Evolutionary conservation across 2,329 filamentous ascomycete genomes (phyloP).

Genomic region (Sordariomycetes sp.): DNA sequence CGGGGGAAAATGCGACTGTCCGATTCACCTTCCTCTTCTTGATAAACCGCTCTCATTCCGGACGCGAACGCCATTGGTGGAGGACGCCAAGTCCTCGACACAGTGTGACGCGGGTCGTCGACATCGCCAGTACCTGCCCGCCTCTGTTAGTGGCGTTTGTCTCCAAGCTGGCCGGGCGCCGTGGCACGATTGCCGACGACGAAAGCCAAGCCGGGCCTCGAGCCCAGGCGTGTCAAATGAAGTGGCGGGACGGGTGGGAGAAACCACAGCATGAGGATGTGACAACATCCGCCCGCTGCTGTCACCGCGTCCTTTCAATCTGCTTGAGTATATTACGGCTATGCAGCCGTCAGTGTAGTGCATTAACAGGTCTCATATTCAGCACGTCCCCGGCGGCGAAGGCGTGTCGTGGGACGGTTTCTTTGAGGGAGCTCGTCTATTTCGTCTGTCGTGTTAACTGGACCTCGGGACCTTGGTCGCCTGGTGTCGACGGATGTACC

Average conservation of each 20-base stretch:
- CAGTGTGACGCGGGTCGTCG: not conserved
- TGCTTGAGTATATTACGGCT: not conserved
- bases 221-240: too few species aligned
- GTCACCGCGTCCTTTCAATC: not conserved
- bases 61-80: not conserved
- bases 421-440: not conserved
- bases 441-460: not conserved
- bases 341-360: not conserved
- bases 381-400: not conserved
- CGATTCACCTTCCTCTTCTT: constrained; percentile 1
- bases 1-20: not conserved
- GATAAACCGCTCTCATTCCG: not conserved
- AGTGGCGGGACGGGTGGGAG: not conserved
- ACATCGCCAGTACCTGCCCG: not conserved
- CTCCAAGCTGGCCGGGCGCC: not conserved
- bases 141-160: not conserved
- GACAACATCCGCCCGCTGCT: not conserved
- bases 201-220: too few species aligned
- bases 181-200: not conserved
- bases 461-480: not conserved
- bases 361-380: not conserved
- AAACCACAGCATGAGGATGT: not conserved
- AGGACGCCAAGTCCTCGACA: not conserved
- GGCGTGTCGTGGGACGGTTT: not conserved
- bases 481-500: too few species aligned